A percentile compares a stretch with the other conserved stretches of the same genome.
phyloP scores from a whole-genome alignment of 2,329 filamentous ascomycete genomes.

The Fusarium nodosum region DNA sequence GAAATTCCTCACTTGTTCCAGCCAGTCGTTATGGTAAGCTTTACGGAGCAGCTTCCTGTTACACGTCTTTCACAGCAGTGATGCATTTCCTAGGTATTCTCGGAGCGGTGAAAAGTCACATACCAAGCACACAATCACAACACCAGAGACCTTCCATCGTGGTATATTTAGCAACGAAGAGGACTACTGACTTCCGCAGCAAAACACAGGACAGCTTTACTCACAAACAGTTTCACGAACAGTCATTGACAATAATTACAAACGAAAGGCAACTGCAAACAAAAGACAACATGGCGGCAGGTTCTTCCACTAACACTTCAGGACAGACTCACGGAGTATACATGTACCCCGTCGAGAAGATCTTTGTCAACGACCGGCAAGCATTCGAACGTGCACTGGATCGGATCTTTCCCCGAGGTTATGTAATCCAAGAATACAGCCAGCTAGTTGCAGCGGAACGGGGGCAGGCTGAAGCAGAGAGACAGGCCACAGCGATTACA shows the following conservation, averaged over 20 bases:
- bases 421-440: fast-evolving
- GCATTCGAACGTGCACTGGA: fast-evolving
- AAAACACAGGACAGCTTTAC: fast-evolving
- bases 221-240: not conserved
- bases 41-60: fast-evolving
- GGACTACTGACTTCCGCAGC: not conserved
- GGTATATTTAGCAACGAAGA: not conserved
- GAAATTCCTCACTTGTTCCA: fast-evolving
- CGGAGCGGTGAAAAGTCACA: not conserved
- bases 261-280: not conserved
- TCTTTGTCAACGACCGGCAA: fast-evolving
- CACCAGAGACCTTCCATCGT: not conserved
- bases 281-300: not conserved
- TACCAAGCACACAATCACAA: not conserved
- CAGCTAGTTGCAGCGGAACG: fast-evolving
- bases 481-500: fast-evolving
- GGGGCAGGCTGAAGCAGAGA: not conserved
- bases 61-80: not conserved
- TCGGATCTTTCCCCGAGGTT: not conserved
- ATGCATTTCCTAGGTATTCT: not conserved
- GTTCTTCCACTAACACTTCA: fast-evolving
- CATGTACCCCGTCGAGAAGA: not conserved
- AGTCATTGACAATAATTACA: fast-evolving
- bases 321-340: not conserved
- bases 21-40: fast-evolving